Conservation (phyloP, 306 rosid species). For the Geum urbanum region DNA sequence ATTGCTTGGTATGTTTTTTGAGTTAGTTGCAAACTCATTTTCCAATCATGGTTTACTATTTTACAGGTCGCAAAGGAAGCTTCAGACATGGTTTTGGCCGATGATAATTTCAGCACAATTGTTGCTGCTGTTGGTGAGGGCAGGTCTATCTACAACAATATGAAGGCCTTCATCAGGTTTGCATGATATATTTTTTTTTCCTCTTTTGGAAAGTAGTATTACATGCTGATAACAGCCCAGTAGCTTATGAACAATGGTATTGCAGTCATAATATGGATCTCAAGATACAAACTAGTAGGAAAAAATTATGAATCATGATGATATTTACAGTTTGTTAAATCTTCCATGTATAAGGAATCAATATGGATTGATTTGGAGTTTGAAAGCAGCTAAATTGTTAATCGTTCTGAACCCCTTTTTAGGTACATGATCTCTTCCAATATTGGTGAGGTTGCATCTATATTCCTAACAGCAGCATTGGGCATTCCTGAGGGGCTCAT, state of each 20-base stretch:
- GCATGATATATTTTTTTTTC: not conserved
- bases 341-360: not conserved
- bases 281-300: not conserved
- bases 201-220: not conserved
- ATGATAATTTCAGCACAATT: constrained; percentile 79
- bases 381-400: not conserved
- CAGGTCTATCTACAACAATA: constrained; percentile 79
- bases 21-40: not conserved
- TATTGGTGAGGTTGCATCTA: constrained; percentile 78
- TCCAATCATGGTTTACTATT: not conserved
- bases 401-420: constrained; percentile 9
- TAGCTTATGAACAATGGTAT: not conserved
- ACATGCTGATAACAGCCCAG: not conserved
- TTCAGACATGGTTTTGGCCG: constrained; percentile 83
- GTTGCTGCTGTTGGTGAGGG: constrained; percentile 91
- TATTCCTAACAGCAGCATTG: constrained; percentile 76
- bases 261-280: not conserved
- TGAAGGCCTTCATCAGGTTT: constrained; percentile 87
- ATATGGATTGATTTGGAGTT: not conserved
- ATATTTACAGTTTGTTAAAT: not conserved
- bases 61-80: constrained; percentile 85
- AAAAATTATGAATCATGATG: not conserved
- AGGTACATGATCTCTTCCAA: constrained; percentile 94
- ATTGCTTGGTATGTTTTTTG: not conserved
- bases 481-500: constrained; percentile 87